Base-by-base conservation (phyloP, 108 stramenopile genomes). In the Fragilariopsis cylindrus region DNA sequence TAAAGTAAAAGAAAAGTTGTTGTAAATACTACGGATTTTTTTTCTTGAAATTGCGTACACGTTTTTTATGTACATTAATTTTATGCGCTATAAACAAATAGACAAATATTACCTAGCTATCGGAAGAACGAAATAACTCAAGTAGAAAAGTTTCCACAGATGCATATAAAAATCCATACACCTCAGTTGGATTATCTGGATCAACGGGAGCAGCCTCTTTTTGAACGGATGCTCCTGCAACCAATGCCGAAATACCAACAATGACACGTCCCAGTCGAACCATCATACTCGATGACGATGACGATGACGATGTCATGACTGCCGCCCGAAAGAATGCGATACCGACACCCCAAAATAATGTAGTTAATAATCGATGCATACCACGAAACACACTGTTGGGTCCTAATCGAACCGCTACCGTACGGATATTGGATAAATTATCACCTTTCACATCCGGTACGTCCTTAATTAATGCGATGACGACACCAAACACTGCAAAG, bases 391-490 rank as follows among this genome's bases (percentile, higher is more conserved):
- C 78, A 11, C 77, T 57, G 54, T 83, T 81, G 64, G 88, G 89
- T 44, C 94, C 94, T 52, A 91, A 48, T 72, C 90, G 84, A 4
- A 93, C 92, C 46, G 92, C 86, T 64, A 93, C 92, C 15, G 91
- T 90, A 54, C 88, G 81, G 48, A 93, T 85, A 60, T 93, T 92
- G 56, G 83, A 88, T 56, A 78, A 69, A 41, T 75, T 65, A 77
- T 96, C 95, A 9, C 95, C 95, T 42, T 68, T 55, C 7, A 88
- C 87, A 78, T 96, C 95, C 1, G 95, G 95, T 15, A 96, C 92
- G 75, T 96, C 95, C 74, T 96, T 96, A 91, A 94, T 94, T 43
- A 96, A 72, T 6, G 92, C 92, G 80, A 90, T 87, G 19, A 95
- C 94, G n/a, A 92, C 80, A 16, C 90, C 94, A 78, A 95, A 95